Evolutionary conservation across 2,329 filamentous ascomycete species (phyloP), one percentile per base, ranked within the genome.

Genomic region (Arthrinium puccinioides): DNA sequence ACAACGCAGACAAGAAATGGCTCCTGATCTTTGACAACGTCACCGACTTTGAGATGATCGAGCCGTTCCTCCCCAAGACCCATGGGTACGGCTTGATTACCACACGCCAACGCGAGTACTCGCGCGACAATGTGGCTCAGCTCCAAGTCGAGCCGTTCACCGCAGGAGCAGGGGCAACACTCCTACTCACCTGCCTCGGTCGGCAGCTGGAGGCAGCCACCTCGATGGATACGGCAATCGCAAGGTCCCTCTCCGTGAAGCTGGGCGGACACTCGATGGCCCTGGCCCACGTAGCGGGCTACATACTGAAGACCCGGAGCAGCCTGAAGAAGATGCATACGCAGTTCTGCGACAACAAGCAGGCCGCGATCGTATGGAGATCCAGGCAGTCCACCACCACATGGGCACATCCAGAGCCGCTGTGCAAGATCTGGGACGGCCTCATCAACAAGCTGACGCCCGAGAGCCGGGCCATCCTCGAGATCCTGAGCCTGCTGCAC

Each of bases 1-100:
- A n/a, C n/a, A n/a, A n/a, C n/a, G n/a, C n/a, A 28, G 29, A n/a
- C 29, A 32, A 21, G 11, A 32, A 32, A 13, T 32, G 29, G 29
- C 29, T 32, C 3, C 15, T 32, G 18, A 21, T 32, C n/a, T 32
- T 32, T n/a, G 29, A 32, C 18, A 20, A 32, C 4, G 29, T 32
- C 7, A 9, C 6, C 7, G 18, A 32, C 3, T 32, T 18, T 18
- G 9, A 18, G 20, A 13, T n/a, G 6, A 32, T 32, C 3, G 5
- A 21, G 9, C 13, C 20, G 1, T 32, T 21, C 29, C 18, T 32
- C 2, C 29, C 29, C 9, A 21, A n/a, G 6, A 21, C 29, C 20
- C 29, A 32, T 20, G 29, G 29, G 4, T 21, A 18, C 13, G 21
- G 29, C 29, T 14, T 32, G 29, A 9, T 32, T 10, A 32, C 18